phyloP scores from a whole-genome alignment of 257 asterid genomes.

The Solanum pinnatisectum region DNA sequence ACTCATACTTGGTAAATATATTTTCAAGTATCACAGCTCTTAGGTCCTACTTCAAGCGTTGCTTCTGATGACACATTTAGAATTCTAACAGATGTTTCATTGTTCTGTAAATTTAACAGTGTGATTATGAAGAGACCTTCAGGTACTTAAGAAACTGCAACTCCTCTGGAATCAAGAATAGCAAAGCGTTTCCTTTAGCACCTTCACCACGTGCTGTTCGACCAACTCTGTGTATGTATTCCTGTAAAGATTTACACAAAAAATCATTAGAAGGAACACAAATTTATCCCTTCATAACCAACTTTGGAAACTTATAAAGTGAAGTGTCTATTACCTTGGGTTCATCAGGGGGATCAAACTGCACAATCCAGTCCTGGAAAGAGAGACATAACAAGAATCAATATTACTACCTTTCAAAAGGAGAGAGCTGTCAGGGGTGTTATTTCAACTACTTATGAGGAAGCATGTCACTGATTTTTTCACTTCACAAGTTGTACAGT shows the following conservation, averaged over 20 bases:
- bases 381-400: not conserved
- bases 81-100: not conserved
- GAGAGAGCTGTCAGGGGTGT: not conserved
- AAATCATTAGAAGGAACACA: not conserved
- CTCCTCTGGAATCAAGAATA: conserved; percentile 93
- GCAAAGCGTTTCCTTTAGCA: conserved; percentile 86
- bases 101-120: not conserved
- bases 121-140: conserved; percentile 32
- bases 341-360: conserved; percentile 94
- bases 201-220: conserved; percentile 99
- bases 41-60: not conserved
- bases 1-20: not conserved
- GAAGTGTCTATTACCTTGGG: conserved; percentile 55
- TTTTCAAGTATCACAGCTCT: not conserved
- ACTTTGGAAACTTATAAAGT: not conserved
- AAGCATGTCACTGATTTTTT: not conserved
- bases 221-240: conserved; percentile 91
- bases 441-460: not conserved
- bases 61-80: not conserved
- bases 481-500: not conserved
- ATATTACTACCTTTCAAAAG: not conserved
- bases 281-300: not conserved
- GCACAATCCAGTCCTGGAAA: conserved; percentile 95
- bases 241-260: conserved; percentile 38
- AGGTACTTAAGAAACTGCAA: conserved; percentile 69